Evolutionary conservation across 768 basidiomycete species (phyloP).

Genomic region (Boletus speciosus): DNA sequence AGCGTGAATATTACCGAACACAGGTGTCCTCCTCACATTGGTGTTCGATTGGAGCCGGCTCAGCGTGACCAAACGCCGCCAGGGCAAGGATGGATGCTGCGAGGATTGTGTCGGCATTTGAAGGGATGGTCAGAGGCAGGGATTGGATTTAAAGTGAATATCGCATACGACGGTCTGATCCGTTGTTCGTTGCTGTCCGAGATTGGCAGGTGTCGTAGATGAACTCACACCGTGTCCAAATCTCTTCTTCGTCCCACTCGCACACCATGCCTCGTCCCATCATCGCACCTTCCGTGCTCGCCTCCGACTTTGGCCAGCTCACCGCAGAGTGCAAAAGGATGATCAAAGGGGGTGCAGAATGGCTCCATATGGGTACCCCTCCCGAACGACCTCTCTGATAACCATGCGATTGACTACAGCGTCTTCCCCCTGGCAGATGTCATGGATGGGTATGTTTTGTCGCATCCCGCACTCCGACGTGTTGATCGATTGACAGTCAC

Average conservation of each 20-base stretch:
- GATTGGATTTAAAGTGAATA: not conserved
- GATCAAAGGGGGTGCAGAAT: constrained; percentile 93
- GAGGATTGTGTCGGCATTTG: constrained; percentile 30
- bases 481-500: constrained; percentile 52
- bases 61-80: constrained; percentile 34
- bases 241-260: constrained; percentile 7
- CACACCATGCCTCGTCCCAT: constrained; percentile 77
- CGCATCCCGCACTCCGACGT: not conserved
- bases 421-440: constrained; percentile 59
- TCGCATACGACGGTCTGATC: not conserved
- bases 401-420: constrained; percentile 8
- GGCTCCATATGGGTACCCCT: constrained; percentile 90
- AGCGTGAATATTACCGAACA: not conserved
- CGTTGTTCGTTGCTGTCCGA: constrained; percentile 1
- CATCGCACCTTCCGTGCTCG: constrained; percentile 95
- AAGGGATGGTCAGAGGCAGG: constrained; percentile 5
- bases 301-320: constrained; percentile 94
- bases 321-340: constrained; percentile 94
- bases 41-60: constrained; percentile 37
- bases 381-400: constrained; percentile 2
- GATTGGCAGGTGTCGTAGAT: constrained; percentile 30
- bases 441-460: constrained; percentile 82
- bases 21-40: constrained; percentile 35
- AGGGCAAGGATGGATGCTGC: constrained; percentile 37
- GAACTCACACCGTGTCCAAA: not conserved